Percentiles rank a stretch among this genome's conserved stretches.
Conservation (phyloP, 371 early-diverging fungal species). For the Actinomortierella ambigua region DNA sequence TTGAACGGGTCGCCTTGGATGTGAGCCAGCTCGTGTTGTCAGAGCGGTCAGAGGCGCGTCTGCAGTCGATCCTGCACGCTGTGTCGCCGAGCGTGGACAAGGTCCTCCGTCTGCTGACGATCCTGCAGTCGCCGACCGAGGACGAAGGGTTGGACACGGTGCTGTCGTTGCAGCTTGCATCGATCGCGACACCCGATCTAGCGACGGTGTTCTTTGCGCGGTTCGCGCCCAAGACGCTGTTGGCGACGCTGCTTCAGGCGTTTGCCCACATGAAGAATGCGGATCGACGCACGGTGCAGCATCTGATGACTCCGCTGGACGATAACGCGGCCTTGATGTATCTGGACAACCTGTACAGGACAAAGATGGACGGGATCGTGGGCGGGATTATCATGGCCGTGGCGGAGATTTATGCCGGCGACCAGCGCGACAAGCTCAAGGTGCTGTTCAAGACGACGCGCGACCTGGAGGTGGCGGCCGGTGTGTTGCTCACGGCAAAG, state of each 20-base stretch:
- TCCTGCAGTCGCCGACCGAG: conserved; percentile 8
- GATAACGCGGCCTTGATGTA: conserved; percentile 27
- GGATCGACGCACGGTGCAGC: conserved; percentile 34
- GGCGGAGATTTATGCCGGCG: conserved; percentile 9
- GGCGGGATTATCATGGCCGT: conserved; percentile 20
- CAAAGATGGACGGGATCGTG: conserved; percentile 32
- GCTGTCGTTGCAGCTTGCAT: conserved; percentile 2
- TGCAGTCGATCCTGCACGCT: conserved; percentile 28
- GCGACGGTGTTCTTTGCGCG: conserved; percentile 34
- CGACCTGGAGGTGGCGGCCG: conserved; percentile 40
- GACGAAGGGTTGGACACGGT: conserved; percentile 1
- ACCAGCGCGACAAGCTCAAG: conserved; percentile 13
- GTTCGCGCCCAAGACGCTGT: conserved; percentile 24
- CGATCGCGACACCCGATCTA: not conserved
- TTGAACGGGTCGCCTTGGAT: conserved; percentile 19
- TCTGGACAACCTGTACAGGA: conserved; percentile 16
- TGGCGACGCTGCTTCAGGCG: conserved; percentile 46
- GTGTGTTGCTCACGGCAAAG: conserved; percentile 27
- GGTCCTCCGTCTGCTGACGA: conserved; percentile 25
- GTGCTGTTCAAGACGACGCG: conserved; percentile 17
- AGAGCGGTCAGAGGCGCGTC: conserved; percentile 13
- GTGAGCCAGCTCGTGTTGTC: conserved; percentile 21
- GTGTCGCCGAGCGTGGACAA: conserved; percentile 28
- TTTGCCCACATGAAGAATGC: conserved; percentile 47
- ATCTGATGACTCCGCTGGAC: conserved; percentile 35